These are phyloP conservation scores for Venturia pyrina DNA, from an alignment of 2,329 filamentous ascomycete genomes.

Conservation along the genomic window DNA sequence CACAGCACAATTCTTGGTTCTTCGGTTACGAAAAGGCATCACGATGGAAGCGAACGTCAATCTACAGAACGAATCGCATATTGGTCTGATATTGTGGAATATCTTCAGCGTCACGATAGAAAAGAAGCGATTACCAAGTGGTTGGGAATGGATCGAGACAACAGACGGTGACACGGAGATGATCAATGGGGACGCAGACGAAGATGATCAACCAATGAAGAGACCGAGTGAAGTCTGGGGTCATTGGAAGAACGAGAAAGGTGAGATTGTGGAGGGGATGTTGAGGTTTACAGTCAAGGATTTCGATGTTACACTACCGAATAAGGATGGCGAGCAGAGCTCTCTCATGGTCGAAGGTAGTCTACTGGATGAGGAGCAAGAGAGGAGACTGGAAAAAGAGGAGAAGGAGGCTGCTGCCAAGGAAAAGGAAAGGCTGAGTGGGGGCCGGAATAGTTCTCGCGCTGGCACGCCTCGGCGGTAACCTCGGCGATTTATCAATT, in stretches of 20 bases:
- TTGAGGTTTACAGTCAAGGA: slow-evolving; percentile 73
- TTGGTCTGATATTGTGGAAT: slow-evolving; percentile 83
- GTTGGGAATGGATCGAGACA: slow-evolving; percentile 59
- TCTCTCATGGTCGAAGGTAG: slow-evolving; percentile 44
- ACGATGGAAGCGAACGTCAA: slow-evolving; percentile 74
- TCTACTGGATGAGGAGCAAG: slow-evolving; percentile 62
- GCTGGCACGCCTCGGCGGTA: not conserved
- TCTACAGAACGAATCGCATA: slow-evolving; percentile 77
- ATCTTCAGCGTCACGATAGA: slow-evolving; percentile 88
- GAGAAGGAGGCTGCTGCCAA: slow-evolving; percentile 25
- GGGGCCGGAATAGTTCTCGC: not conserved
- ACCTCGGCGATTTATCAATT: not conserved
- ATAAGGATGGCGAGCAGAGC: slow-evolving; percentile 50
- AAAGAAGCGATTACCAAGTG: slow-evolving; percentile 59
- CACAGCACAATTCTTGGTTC: slow-evolving; percentile 76
- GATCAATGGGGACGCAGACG: slow-evolving; percentile 18
- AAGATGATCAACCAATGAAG: slow-evolving; percentile 16
- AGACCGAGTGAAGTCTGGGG: slow-evolving; percentile 37
- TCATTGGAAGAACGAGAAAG: slow-evolving; percentile 65
- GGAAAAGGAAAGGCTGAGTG: slow-evolving; percentile 2
- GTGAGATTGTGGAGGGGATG: slow-evolving; percentile 58
- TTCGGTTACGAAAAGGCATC: slow-evolving; percentile 63
- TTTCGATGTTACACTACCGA: slow-evolving; percentile 58
- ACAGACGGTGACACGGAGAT: slow-evolving; percentile 14
- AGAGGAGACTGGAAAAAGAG: slow-evolving; percentile 47